Evolutionary conservation across 208 protist species (phyloP).

Genomic region (Tritrichomonas musculus): DNA sequence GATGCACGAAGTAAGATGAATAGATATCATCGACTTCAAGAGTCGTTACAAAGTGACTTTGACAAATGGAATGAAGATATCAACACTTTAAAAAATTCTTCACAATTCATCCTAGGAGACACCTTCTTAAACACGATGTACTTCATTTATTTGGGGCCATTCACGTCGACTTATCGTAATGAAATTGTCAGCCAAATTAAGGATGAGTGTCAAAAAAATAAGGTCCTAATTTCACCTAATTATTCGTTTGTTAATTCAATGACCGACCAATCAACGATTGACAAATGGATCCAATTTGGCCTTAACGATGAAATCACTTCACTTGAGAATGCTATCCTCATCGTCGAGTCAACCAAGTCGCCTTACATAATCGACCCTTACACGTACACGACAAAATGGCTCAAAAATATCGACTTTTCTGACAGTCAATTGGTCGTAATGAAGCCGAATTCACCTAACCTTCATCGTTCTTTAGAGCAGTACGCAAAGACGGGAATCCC

Average conservation of each 20-base stretch:
- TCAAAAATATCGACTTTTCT: slow-evolving; percentile 34
- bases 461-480: slow-evolving; percentile 73
- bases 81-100: slow-evolving; percentile 34
- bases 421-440: neutral
- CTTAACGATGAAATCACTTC: slow-evolving; percentile 82
- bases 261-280: slow-evolving; percentile 75
- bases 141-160: slow-evolving; percentile 82
- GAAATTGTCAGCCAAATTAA: slow-evolving; percentile 66
- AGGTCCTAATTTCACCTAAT: slow-evolving; percentile 55
- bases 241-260: slow-evolving; percentile 72
- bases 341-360: slow-evolving; percentile 42
- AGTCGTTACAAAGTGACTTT: slow-evolving; percentile 41
- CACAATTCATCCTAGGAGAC: slow-evolving; percentile 71
- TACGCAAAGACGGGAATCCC: slow-evolving; percentile 75
- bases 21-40: slow-evolving; percentile 79
- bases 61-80: neutral
- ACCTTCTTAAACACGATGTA: slow-evolving; percentile 81
- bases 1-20: slow-evolving; percentile 51
- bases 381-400: slow-evolving; percentile 50
- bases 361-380: slow-evolving; percentile 56
- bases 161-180: slow-evolving; percentile 75
- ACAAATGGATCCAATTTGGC: slow-evolving; percentile 84
- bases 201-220: slow-evolving; percentile 47
- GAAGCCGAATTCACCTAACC: slow-evolving; percentile 60
- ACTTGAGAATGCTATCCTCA: slow-evolving; percentile 78